phyloP scores from a whole-genome alignment of 129 eudicot genomes.

The Pseudognaphalium luteoalbum region DNA sequence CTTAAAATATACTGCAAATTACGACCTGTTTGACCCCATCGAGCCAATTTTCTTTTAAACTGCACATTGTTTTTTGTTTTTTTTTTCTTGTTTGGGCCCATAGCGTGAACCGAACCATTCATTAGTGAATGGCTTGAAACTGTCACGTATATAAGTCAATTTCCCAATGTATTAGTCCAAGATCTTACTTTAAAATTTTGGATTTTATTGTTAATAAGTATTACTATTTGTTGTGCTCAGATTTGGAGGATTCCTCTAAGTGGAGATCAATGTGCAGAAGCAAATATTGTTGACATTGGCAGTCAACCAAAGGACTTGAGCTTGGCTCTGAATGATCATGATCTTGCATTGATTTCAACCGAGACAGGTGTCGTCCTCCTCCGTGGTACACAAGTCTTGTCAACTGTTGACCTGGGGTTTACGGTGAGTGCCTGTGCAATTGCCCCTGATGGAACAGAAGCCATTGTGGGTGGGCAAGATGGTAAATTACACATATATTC shows the following conservation, averaged over 20 bases:
- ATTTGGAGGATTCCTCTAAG: constrained; percentile 74
- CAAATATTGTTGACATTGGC: constrained; percentile 67
- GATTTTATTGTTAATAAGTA: not conserved
- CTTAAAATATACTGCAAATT: not conserved
- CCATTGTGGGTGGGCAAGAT: constrained; percentile 88
- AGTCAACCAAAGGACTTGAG: constrained; percentile 86
- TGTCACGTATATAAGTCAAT: not conserved
- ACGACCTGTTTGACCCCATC: not conserved
- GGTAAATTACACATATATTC: constrained; percentile 89
- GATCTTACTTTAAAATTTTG: not conserved
- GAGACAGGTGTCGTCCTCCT: constrained; percentile 83
- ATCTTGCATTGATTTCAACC: constrained; percentile 62
- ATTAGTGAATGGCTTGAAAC: not conserved
- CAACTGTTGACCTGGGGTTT: constrained; percentile 70
- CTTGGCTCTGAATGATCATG: constrained; percentile 65
- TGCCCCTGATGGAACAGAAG: constrained; percentile 87
- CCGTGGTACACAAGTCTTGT: constrained; percentile 63
- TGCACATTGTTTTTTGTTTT: not conserved
- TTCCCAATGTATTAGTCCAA: not conserved
- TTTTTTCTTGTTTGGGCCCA: not conserved
- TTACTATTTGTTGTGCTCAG: constrained; percentile 32
- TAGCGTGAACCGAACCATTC: not conserved
- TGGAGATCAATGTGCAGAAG: constrained; percentile 78
- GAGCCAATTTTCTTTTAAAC: not conserved
- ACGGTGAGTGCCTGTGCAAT: constrained; percentile 74